Base-by-base conservation (phyloP, 768 basidiomycete genomes). In the Leccinum ochraceum region DNA sequence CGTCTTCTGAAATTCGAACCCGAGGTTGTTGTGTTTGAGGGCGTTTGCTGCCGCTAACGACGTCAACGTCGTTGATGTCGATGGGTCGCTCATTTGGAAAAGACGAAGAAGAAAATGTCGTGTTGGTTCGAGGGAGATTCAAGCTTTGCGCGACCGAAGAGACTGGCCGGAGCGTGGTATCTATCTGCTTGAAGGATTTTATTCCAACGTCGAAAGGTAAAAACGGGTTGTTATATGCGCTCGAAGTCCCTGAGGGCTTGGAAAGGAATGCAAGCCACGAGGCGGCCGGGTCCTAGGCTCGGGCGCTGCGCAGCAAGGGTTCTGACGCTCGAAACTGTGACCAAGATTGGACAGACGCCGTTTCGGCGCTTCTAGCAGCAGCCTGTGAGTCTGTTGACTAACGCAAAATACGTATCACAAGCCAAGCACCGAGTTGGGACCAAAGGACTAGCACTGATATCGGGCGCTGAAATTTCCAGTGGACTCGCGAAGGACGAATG, bases 211-310 rank as follows among this genome's bases (percentile, higher is more conserved):
- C 22, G 8, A 6, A 24, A 7, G 6, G 49, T 14, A 6, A 50
- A 50, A 26, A 14, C 16, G 39, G 44, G 6, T 46, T 30, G 26
- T 42, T 63, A 58, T 67, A 28, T 50, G 56, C 26, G 22, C 51
- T 16, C 11, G 13, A 26, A 32, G 17, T n/a, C 28, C 28, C n/a
- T n/a, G 39, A 42, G 39, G 8, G 17, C 6, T 48, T 34, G 32
- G 9, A 13, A 24, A 39, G 24, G 55, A 26, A 50, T 28, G 49
- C 28, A 44, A 6, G 30, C 55, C 66, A 57, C 57, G 66, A 67
- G 64, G 63, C 34, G 48, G 26, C 17, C 52, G n/a, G 26, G 16
- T 32, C 10, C 34, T 34, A 51, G 3, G 50, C 63, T 61, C 51
- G 63, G 22, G 46, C n/a, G 46, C 24, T 24, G 48, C 17, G 17